phyloP scores from a whole-genome alignment of 352 stramenopile species.

The Phytophthora idaei region DNA sequence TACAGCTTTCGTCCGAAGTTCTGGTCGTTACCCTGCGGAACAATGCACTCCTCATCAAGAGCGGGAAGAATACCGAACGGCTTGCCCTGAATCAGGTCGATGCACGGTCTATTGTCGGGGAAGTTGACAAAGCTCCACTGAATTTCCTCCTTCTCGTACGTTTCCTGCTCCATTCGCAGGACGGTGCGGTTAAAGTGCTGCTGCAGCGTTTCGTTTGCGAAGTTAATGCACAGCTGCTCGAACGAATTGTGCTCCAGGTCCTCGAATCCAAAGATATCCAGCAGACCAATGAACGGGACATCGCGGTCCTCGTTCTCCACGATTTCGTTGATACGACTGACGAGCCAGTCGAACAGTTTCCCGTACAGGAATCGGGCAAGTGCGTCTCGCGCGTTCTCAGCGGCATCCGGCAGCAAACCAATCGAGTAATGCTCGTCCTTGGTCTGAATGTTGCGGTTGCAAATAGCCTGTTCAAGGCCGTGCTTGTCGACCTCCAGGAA shows the following conservation, averaged over 20 bases:
- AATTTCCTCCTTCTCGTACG: conserved; percentile 89
- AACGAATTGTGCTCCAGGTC: conserved; percentile 93
- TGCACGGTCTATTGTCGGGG: conserved; percentile 89
- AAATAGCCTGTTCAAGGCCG: conserved; percentile 91
- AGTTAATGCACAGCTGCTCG: conserved; percentile 96
- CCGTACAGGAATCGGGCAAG: conserved; percentile 96
- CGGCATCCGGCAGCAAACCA: conserved; percentile 62
- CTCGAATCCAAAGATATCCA: conserved; percentile 92
- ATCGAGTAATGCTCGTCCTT: conserved; percentile 92
- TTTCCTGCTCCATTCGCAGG: conserved; percentile 87
- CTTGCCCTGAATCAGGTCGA: conserved; percentile 90
- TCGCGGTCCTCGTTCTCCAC: conserved; percentile 63
- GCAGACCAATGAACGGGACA: conserved; percentile 72
- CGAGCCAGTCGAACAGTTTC: conserved; percentile 94
- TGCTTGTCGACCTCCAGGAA: conserved; percentile 90
- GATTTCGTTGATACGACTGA: conserved; percentile 87
- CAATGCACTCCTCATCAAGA: conserved; percentile 91
- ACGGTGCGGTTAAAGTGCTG: conserved; percentile 93
- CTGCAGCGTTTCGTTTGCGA: conserved; percentile 93
- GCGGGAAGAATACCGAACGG: conserved; percentile 84
- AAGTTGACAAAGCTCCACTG: conserved; percentile 92
- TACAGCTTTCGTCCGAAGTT: conserved; percentile 89
- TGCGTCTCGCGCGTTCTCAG: conserved; percentile 92
- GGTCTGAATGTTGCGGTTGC: conserved; percentile 93
- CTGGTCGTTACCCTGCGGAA: conserved; percentile 85